Base-by-base conservation (phyloP, 192 early-diverging fungal species). In the Lobosporangium transversale region DNA sequence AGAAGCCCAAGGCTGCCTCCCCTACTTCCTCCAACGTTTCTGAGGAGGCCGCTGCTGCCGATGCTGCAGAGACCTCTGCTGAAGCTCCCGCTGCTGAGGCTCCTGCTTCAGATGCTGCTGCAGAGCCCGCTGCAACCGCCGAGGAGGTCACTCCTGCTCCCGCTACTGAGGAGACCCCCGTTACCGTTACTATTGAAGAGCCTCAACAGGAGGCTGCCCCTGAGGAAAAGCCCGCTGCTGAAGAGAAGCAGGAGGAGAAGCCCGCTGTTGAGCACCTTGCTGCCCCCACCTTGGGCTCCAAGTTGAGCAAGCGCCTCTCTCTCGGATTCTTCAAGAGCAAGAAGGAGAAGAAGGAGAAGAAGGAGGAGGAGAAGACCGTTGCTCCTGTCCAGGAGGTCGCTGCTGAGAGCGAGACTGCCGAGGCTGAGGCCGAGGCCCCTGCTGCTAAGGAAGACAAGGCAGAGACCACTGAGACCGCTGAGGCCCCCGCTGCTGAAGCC, bases 181-280 rank as follows among this genome's bases (percentile, higher is more conserved):
- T 31, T 26, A 48, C 27, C n/a, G 59, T 27, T 9, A 45, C 59
- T 15, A 35, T 17, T 20, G n/a, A n/a, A n/a, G 58, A 15, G 29
- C 33, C 59, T 44, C 42, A 51, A 10, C 32, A 45, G 35, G 53
- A 44, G 40, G 55, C 44, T 4, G 37, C 17, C 29, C 45, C 29
- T 5, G 24, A 55, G 24, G 42, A 53, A 0, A 24, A 53, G 5
- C 33, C 53, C 40, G 53, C 21, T 50, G 58, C n/a, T 32, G 47
- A 70, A 59, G 68, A 70, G 58, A 70, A 70, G 58, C 59, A 58
- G 17, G 47, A 70, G 68, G 68, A 70, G 58, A 70, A 70, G 58
- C 59, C 68, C 24, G 58, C 68, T 40, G 68, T 44, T 47, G 68
- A 70, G 59, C 58, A 57, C 36, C 58, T 58, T 14, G 15, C 47